These are phyloP conservation scores for Dianthus caryophyllus DNA, from an alignment of 148 eudicot species.

Conservation along the genomic window DNA sequence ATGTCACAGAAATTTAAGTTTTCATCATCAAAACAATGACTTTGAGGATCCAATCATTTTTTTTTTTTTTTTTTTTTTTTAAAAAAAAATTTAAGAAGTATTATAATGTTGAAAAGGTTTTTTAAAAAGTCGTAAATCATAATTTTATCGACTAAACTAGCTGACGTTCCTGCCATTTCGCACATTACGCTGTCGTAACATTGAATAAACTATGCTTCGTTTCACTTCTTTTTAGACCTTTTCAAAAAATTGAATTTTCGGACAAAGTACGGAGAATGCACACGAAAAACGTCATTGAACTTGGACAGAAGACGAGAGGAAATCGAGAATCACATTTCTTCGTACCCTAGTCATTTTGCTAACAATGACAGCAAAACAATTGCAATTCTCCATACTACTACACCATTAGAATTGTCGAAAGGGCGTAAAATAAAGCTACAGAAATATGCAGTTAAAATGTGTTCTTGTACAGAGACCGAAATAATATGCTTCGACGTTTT, in stretches of 20 bases:
- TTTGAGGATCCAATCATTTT: conserved; percentile 22
- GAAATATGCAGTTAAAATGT: conserved; percentile 28
- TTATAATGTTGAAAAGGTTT: too few relatives aligned
- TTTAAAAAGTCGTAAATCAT: too few relatives aligned
- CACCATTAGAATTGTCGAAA: conserved; percentile 28
- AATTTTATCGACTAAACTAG: too few relatives aligned
- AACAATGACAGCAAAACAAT: conserved; percentile 3
- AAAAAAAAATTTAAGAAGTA: too few relatives aligned
- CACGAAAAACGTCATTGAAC: not conserved
- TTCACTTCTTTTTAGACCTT: too few relatives aligned
- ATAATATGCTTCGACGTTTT: conserved; percentile 21
- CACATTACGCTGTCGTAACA: not conserved
- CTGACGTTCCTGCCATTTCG: not conserved
- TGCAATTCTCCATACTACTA: conserved; percentile 10
- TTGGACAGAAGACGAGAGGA: too few relatives aligned
- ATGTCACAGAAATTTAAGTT: conserved; percentile 12
- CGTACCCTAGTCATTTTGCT: not conserved
- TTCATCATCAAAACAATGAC: conserved; percentile 13
- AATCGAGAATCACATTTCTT: not conserved
- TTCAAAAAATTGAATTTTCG: too few relatives aligned
- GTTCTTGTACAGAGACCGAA: conserved; percentile 28
- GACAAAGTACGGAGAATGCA: too few relatives aligned
- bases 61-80: too few relatives aligned
- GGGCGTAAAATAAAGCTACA: conserved; percentile 24
- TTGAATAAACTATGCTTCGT: too few relatives aligned